Conservation (phyloP, 345 rosid genomes). For the Psidium friedrichsthalianum region DNA sequence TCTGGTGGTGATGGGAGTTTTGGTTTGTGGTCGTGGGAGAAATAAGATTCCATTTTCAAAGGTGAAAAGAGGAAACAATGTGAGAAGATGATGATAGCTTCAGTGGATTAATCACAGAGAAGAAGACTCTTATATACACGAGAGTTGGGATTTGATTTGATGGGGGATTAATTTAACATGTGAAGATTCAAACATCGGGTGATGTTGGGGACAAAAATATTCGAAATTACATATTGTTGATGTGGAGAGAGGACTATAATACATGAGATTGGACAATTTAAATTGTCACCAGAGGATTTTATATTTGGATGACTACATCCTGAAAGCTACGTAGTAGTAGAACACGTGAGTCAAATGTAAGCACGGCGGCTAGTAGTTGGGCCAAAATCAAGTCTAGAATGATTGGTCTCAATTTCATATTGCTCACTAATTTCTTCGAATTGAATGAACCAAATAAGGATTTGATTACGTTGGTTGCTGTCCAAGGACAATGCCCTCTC, state of each 20-base stretch:
- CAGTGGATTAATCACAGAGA: neutral
- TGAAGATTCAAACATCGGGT: neutral
- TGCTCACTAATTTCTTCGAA: neutral
- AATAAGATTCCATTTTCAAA: neutral
- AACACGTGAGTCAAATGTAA: neutral
- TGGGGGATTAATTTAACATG: neutral
- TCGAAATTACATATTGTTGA: neutral
- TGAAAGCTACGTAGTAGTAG: neutral
- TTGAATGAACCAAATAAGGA: neutral
- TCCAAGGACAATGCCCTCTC: neutral
- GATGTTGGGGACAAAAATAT: neutral
- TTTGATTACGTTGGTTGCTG: neutral
- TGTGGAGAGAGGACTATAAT: neutral
- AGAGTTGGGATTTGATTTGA: neutral
- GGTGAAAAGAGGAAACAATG: neutral
- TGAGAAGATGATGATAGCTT: neutral
- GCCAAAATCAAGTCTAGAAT: neutral
- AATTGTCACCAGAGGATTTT: neutral
- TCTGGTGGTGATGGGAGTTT: neutral
- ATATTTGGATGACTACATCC: neutral
- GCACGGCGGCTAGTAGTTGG: neutral
- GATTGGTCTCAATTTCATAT: neutral
- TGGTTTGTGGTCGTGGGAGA: neutral
- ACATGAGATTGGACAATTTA: neutral
- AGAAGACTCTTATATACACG: neutral